phyloP scores from a whole-genome alignment of 1,284 basidiomycete genomes.

The Boletus austroedulis region DNA sequence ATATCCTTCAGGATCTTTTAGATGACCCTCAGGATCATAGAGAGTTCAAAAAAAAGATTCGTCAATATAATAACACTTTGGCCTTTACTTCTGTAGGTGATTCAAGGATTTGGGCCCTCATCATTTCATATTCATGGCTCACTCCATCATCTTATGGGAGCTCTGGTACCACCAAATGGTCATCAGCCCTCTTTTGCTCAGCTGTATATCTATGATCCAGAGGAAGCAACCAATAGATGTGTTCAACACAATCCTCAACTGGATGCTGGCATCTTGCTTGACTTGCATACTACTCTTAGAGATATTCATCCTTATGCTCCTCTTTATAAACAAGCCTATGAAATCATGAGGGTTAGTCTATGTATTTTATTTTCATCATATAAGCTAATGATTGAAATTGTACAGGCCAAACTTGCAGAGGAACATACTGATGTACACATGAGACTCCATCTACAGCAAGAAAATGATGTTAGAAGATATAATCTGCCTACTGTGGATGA shows the following conservation, averaged over 20 bases:
- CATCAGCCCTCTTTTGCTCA: slow-evolving; percentile 39
- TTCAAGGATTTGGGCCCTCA: slow-evolving; percentile 31
- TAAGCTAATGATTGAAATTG: slow-evolving; percentile 30
- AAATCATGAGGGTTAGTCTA: slow-evolving; percentile 21
- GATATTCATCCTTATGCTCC: slow-evolving; percentile 33
- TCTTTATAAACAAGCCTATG: slow-evolving; percentile 27
- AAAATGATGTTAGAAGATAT: slow-evolving; percentile 24
- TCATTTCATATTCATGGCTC: slow-evolving; percentile 40
- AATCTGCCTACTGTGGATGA: slow-evolving; percentile 33
- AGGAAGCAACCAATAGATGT: slow-evolving; percentile 7
- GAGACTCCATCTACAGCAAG: not conserved
- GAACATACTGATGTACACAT: not conserved
- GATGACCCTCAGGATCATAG: slow-evolving; percentile 5
- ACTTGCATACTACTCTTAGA: slow-evolving; percentile 31
- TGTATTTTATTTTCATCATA: slow-evolving; percentile 35
- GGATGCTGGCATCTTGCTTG: slow-evolving; percentile 19
- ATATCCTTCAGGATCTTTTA: slow-evolving; percentile 20
- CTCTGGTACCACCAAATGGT: slow-evolving; percentile 12
- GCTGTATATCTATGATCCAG: slow-evolving; percentile 19
- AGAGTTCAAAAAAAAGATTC: slow-evolving; percentile 30
- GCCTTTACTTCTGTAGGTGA: slow-evolving; percentile 28
- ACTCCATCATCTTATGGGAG: slow-evolving; percentile 28
- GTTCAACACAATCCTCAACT: slow-evolving; percentile 27
- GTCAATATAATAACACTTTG: slow-evolving; percentile 40
- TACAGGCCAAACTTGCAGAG: not conserved